These are phyloP conservation scores for Picea abies DNA, from an alignment of 83 land plant species.

Conservation along the genomic window DNA sequence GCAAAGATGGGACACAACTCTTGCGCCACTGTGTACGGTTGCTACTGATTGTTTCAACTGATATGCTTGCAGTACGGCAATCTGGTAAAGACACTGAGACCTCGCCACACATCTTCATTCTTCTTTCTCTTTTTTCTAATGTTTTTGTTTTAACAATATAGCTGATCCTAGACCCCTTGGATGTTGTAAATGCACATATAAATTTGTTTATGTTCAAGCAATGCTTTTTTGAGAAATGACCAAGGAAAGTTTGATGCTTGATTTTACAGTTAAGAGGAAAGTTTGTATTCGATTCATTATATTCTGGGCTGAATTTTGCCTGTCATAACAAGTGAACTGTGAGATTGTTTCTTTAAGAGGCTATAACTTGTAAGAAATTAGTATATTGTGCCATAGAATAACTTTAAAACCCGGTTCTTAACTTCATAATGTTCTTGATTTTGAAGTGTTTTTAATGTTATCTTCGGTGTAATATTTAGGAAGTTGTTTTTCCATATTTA, in stretches of 20 bases:
- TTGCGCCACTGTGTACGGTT: slow-evolving; percentile 96
- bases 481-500: background rate
- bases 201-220: background rate
- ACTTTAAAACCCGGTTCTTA: too few relatives aligned
- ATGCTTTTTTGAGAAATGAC: background rate
- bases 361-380: too few relatives aligned
- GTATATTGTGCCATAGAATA: too few relatives aligned
- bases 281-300: too few relatives aligned
- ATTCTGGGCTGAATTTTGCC: too few relatives aligned
- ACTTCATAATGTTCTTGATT: too few relatives aligned
- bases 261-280: too few relatives aligned
- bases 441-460: too few relatives aligned
- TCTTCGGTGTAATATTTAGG: too few relatives aligned
- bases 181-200: background rate
- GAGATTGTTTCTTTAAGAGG: too few relatives aligned
- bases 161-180: background rate
- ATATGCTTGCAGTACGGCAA: slow-evolving; percentile 81
- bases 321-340: too few relatives aligned
- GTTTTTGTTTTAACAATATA: background rate
- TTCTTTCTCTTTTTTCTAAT: slow-evolving; percentile 2
- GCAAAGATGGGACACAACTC: slow-evolving; percentile 94
- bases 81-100: slow-evolving; percentile 63
- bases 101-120: background rate
- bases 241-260: too few relatives aligned
- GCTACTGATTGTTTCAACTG: slow-evolving; percentile 90